Evolutionary conservation across 805 yeast species (phyloP), one percentile per base, ranked within the genome.

Genomic region (Millerozyma miso): DNA sequence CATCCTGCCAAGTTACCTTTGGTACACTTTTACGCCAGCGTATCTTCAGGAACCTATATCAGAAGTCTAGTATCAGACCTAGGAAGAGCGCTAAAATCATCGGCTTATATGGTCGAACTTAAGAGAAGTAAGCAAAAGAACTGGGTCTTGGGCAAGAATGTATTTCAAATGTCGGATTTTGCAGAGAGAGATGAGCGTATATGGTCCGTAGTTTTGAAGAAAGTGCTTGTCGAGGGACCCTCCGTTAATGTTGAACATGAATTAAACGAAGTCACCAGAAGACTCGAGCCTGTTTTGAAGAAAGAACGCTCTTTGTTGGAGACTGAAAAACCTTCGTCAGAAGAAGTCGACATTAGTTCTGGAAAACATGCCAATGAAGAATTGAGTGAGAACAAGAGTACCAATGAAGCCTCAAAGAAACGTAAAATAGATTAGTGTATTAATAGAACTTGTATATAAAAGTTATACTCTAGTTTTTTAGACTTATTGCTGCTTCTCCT

Each of bases 21-120:
- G 38, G 54, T 91, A 19, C 90, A 85, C 53, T 79, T 93, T 51
- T 76, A 74, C 13, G 79, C 95, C 3, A 75, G 78, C 31, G 99
- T 91, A 0, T 85, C 96, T 1, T 88, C 97, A 0, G 99, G 99
- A 1, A 93, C 98, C 0, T 93, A 93, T 55, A 89, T 93, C 38
- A 76, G 99, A 51, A 85, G 97, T 2, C 67, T 93, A 41, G 74
- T 93, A 38, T 88, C 95, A 63, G 99, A 93, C 56, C 71, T 87
- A 35, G 98, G 96, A 1, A 77, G 85, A 46, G 85, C 91, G 0
- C 66, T 90, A 57, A 82, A 84, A 14, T 80, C 90, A 0, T 79
- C 87, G 19, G 88, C 96, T 0, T 88, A 88, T 56, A 90, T 93
- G 96, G 96, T 85, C 6, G 81, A 80, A 51, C 74, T 93, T 43